Percentiles rank a stretch among this genome's conserved stretches.
These are phyloP conservation scores for Colletotrichum nymphaeae DNA, from an alignment of 2,329 filamentous ascomycete species.

Conservation along the genomic window DNA sequence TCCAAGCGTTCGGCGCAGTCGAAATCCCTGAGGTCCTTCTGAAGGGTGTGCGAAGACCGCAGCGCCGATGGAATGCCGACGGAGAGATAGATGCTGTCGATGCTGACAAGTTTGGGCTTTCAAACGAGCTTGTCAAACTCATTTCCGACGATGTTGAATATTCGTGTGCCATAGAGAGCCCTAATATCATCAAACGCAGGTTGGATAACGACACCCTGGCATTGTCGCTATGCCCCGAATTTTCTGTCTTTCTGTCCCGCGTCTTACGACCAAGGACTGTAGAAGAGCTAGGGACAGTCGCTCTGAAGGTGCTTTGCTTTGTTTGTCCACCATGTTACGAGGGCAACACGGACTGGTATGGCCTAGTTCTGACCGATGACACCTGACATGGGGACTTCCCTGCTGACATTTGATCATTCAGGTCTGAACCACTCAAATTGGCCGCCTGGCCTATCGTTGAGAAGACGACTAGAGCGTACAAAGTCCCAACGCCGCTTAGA, in stretches of 20 bases:
- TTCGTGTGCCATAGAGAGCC: neutral
- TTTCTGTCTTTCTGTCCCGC: neutral
- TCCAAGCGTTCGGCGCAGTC: slow-evolving; percentile 37
- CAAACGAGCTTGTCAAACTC: slow-evolving; percentile 33
- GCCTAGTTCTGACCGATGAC: neutral
- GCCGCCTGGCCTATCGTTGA: slow-evolving; percentile 44
- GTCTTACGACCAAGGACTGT: slow-evolving; percentile 24
- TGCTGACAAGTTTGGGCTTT: slow-evolving; percentile 41
- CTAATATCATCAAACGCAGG: slow-evolving; percentile 30
- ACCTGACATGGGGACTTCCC: accelerated
- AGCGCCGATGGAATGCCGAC: slow-evolving; percentile 38
- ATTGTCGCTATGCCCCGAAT: slow-evolving; percentile 39
- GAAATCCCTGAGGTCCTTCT: slow-evolving; percentile 41
- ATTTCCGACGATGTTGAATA: slow-evolving; percentile 37
- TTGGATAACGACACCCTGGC: slow-evolving; percentile 37
- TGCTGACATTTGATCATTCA: slow-evolving; percentile 27
- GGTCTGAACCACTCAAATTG: slow-evolving; percentile 40
- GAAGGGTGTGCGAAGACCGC: slow-evolving; percentile 36
- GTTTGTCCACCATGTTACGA: slow-evolving; percentile 46
- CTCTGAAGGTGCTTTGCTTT: slow-evolving; percentile 42
- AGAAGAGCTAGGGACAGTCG: slow-evolving; percentile 38
- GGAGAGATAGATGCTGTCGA: slow-evolving; percentile 42
- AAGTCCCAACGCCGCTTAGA: slow-evolving; percentile 34
- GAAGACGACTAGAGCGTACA: slow-evolving; percentile 22
- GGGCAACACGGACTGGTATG: slow-evolving; percentile 45